Percentiles rank a stretch among this genome's conserved stretches.
phyloP scores from a whole-genome alignment of 805 yeast species.

The Kuraishia ogatae region DNA sequence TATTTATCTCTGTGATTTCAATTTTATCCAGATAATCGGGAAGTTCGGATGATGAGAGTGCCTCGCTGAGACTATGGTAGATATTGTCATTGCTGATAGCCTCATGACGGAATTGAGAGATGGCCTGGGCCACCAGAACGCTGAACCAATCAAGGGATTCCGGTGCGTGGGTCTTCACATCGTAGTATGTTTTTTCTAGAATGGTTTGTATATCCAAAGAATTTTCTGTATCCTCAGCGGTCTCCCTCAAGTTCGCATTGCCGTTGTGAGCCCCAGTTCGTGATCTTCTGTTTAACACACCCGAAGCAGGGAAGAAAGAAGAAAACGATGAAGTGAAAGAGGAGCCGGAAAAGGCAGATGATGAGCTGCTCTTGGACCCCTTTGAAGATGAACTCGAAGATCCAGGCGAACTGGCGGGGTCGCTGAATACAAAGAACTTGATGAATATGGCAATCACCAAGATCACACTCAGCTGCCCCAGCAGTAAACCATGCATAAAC shows the following conservation, averaged over 20 bases:
- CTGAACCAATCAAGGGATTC: slow-evolving; percentile 97
- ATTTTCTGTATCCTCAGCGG: neutral
- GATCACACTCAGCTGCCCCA: slow-evolving; percentile 71
- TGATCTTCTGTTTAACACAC: neutral
- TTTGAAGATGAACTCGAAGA: neutral
- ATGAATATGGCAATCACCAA: slow-evolving; percentile 54
- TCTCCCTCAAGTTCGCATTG: neutral
- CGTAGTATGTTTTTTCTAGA: slow-evolving; percentile 85
- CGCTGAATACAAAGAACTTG: slow-evolving; percentile 71
- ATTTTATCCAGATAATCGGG: slow-evolving; percentile 80
- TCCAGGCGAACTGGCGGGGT: slow-evolving; percentile 20
- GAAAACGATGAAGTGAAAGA: neutral
- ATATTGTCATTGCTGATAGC: slow-evolving; percentile 82
- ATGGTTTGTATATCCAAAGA: slow-evolving; percentile 24
- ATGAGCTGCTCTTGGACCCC: neutral
- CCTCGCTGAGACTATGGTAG: slow-evolving; percentile 64
- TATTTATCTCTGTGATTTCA: slow-evolving; percentile 76
- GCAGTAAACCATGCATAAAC: slow-evolving; percentile 67
- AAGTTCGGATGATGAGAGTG: slow-evolving; percentile 50
- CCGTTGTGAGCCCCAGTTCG: neutral
- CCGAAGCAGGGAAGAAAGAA: neutral
- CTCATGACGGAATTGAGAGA: slow-evolving; percentile 81
- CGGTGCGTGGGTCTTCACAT: slow-evolving; percentile 77
- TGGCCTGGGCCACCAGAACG: slow-evolving; percentile 84
- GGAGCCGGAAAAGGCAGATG: neutral